Evolutionary conservation across 257 asterid species (phyloP).

Genomic region (Perilla frutescens): DNA sequence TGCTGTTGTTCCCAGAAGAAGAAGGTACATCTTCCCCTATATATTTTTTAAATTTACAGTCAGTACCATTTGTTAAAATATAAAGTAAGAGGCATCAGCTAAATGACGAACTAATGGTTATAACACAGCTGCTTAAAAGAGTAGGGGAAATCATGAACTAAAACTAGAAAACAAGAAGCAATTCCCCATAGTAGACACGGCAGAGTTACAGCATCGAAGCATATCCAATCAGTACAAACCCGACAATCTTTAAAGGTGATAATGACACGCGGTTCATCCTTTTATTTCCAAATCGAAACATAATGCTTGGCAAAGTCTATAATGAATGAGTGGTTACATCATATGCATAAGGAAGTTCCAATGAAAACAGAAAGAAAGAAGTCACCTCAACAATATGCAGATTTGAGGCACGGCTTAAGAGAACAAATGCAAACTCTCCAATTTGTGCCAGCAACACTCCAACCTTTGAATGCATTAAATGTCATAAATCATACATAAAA

Average conservation of each 20-base stretch:
- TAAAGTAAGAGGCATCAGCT: not conserved
- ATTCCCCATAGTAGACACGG: not conserved
- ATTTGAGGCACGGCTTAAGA: conserved; percentile 92
- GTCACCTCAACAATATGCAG: conserved; percentile 81
- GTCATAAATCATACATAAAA: conserved; percentile 27
- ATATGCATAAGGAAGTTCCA: not conserved
- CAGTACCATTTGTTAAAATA: conserved; percentile 9
- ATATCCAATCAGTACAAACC: not conserved
- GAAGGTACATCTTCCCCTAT: conserved; percentile 94
- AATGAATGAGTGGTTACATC: not conserved
- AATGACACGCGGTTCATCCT: not conserved
- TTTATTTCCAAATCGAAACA: not conserved
- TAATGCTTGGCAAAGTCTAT: not conserved
- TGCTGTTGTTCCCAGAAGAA: conserved; percentile 97
- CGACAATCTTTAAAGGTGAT: not conserved
- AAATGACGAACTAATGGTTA: too few relatives aligned
- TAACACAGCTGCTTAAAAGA: not conserved
- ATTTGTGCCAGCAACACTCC: conserved; percentile 92
- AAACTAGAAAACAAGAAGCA: not conserved
- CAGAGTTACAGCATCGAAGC: not conserved
- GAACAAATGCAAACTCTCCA: conserved; percentile 97
- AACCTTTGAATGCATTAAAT: conserved; percentile 53
- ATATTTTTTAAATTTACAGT: conserved; percentile 20
- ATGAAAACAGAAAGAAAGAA: conserved; percentile 29
- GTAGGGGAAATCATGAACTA: not conserved